Base-by-base conservation (phyloP, 805 yeast species). In the Candida boidinii region DNA sequence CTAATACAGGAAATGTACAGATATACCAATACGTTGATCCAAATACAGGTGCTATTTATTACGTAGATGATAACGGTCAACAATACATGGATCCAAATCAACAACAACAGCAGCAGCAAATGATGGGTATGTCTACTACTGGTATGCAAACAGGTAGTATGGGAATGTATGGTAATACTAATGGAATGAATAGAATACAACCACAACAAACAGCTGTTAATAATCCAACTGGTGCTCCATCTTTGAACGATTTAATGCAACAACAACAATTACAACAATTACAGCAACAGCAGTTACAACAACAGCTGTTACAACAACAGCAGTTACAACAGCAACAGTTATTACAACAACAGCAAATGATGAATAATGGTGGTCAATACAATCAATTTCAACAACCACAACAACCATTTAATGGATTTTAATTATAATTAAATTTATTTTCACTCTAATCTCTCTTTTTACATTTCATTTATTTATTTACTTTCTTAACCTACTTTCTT, bases 21-120 rank as follows among this genome's bases (percentile, higher is more conserved):
- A 75, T 65, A 54, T 80, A 59, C 45, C 90, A 79, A 47, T 81
- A 76, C 49, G 65, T 79, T 15, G 88, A 81, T 44, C 86, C 87
- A 3, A 60, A 68, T 7, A 78, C 86, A 0, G 88, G 90, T 10
- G 68, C 73, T 30, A 55, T 79, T 4, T 66, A 71, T 22, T 81
- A 80, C 44, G 71, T 80, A 23, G 88, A 81, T 46, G 68, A 76
- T 9, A 74, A 70, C 28, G 79, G 79, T 2, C 86, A 79, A 45
- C 82, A 79, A 45, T 70, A 69, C 41, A 47, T 70, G 36, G 73
- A 69, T 45, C 69, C 72, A 8, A 58, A 46, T 33, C 73, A 68
- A 25, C 68, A 61, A 34, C 44, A 45, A 28, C 42, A 44, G 33
- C 33, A 41, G 35, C 48, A 39, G 36, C 44, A 42, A 21, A 45